These are phyloP conservation scores for Russula lepida DNA, from an alignment of 768 basidiomycete genomes.

Conservation along the genomic window DNA sequence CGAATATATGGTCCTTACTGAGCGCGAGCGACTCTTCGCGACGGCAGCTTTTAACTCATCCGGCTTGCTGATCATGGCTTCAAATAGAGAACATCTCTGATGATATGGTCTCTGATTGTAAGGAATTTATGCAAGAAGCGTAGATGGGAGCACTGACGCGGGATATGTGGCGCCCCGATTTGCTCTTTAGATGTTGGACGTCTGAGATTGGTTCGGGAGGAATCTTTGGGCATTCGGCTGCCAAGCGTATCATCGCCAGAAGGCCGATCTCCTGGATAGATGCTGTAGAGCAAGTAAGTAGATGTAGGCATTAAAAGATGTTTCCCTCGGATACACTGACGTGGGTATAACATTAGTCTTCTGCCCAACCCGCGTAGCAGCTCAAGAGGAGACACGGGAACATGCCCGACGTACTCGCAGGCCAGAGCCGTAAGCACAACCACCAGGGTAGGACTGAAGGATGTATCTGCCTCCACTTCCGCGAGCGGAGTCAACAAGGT, in stretches of 20 bases:
- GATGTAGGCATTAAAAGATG: constrained; percentile 8
- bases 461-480: constrained; percentile 19
- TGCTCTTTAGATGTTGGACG: constrained; percentile 38
- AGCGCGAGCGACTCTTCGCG: constrained; percentile 41
- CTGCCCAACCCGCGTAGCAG: constrained; percentile 40
- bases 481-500: constrained; percentile 13
- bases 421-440: constrained; percentile 61
- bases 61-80: constrained; percentile 39
- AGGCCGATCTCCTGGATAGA: constrained; percentile 68
- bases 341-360: constrained; percentile 34
- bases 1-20: constrained; percentile 35
- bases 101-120: background rate
- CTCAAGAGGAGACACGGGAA: constrained; percentile 42
- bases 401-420: constrained; percentile 48
- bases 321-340: constrained; percentile 30
- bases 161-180: constrained; percentile 47
- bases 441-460: constrained; percentile 47
- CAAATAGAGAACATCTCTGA: constrained; percentile 68
- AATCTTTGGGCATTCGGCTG: constrained; percentile 48
- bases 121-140: background rate
- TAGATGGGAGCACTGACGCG: constrained; percentile 32
- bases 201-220: constrained; percentile 36
- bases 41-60: constrained; percentile 41
- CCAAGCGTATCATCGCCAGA: constrained; percentile 60
- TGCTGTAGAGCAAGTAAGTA: constrained; percentile 37